Base-by-base conservation (phyloP, 2,329 filamentous ascomycete genomes). In the Trichoderma citrinoviride region DNA sequence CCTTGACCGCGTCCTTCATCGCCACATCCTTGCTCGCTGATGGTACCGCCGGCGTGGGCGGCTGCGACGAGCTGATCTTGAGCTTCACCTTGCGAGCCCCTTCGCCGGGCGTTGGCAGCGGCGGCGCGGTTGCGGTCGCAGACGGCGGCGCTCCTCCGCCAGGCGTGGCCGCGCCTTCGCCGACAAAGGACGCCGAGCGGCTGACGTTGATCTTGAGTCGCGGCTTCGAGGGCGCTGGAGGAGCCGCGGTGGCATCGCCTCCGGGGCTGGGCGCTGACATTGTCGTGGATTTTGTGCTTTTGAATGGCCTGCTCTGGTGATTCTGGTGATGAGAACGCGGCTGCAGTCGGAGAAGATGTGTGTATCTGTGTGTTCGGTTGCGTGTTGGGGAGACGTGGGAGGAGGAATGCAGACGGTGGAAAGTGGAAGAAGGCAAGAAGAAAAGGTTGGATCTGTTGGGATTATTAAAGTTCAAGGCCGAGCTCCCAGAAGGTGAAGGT, bases 141-240 rank as follows among this genome's bases (percentile, higher is more conserved):
- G 66, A 54, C 3, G 53, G 27, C 1, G 68, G 37, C 6, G 66
- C 33, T 19, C 62, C 44, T 21, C 62, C 44, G 19, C 71, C 67
- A 5, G 69, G 46, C 19, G 69, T 63, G 8, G 71, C 57, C 37
- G 70, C 68, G 10, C 67, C 67, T 5, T 76, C 76, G 53, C 68
- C 70, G 27, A 74, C 68, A 49, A 78, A 75, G 7, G 77, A 78
- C 1, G 73, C 69, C 0, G 75, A 74, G 29, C 77, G 72, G 67
- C 71, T 77, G 49, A 78, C 72, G 67, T 79, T 79, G 67, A 79
- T 72, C 67, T 79, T 79, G 33, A 79, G 73, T 12, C 77, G 77
- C 19, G 77, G 77, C 62, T 78, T 79, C 17, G 75, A 70, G 14
- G 73, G 71, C 62, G 71, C 69, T 49, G 71, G 67, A 37, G 71